phyloP scores from a whole-genome alignment of 192 early-diverging fungal genomes.

The Coemansia reversa region DNA sequence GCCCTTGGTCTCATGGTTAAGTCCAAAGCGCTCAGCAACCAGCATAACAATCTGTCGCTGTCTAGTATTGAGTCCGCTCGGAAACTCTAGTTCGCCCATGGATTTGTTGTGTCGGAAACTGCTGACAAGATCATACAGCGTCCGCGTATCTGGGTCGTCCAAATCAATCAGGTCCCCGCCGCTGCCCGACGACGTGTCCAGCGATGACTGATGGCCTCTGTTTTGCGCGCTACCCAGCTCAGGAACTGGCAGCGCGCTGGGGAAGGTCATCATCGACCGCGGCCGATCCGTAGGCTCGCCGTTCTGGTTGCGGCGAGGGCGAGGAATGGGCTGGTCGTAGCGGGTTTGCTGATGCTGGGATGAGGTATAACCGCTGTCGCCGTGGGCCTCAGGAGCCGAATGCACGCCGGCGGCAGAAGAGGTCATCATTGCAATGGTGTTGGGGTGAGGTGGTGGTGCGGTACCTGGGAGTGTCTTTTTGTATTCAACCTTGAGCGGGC shows the following conservation, averaged over 20 bases:
- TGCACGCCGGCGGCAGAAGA: constrained; percentile 16
- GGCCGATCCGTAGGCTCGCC: constrained; percentile 32
- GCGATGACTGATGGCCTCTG: constrained; percentile 25
- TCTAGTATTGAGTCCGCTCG: constrained; percentile 58
- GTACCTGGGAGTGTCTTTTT: constrained; percentile 69
- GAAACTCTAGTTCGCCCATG: constrained; percentile 65
- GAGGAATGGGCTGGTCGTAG: constrained; percentile 44
- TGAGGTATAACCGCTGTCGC: constrained; percentile 18
- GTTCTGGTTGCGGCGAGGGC: constrained; percentile 36
- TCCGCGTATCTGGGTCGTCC: constrained; percentile 68
- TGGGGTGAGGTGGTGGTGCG: constrained; percentile 58
- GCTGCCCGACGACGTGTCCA: constrained; percentile 12
- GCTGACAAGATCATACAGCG: constrained; percentile 69
- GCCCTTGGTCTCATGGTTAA: constrained; percentile 55
- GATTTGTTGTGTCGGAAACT: constrained; percentile 69
- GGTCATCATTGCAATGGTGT: constrained; percentile 57
- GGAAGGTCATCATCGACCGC: constrained; percentile 48
- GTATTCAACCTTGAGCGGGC: constrained; percentile 77
- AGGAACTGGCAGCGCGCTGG: constrained; percentile 46
- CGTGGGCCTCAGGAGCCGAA: constrained; percentile 21
- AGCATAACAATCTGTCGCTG: constrained; percentile 65
- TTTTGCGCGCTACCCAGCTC: constrained; percentile 12
- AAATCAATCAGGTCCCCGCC: constrained; percentile 57
- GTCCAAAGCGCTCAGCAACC: constrained; percentile 70
- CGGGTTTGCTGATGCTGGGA: constrained; percentile 37